Evolutionary conservation across 345 rosid genomes (phyloP).

Genomic region (Bruguiera gymnorhiza): DNA sequence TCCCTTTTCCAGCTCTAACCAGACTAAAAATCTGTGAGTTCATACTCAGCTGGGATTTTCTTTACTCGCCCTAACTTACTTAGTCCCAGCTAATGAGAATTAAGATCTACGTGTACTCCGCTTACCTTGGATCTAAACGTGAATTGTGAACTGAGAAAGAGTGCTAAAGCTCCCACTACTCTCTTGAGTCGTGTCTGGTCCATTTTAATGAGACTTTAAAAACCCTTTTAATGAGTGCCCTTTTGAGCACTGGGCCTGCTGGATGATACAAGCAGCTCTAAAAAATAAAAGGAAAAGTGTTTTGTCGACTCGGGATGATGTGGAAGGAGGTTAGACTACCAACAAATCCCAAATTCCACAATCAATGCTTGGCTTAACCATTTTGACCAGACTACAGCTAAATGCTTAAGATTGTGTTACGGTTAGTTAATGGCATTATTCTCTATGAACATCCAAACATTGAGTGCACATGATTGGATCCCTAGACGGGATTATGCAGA

Average conservation of each 20-base stretch:
- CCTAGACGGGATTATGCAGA: background rate
- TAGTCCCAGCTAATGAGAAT: slow-evolving; percentile 22
- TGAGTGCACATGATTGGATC: background rate
- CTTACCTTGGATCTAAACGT: slow-evolving; percentile 17
- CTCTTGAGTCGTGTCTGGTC: slow-evolving; percentile 16
- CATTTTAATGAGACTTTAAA: slow-evolving; percentile 6
- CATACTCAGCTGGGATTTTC: background rate
- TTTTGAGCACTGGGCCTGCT: slow-evolving; percentile 6
- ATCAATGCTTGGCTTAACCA: slow-evolving; percentile 12
- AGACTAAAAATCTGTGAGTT: background rate
- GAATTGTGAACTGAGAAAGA: slow-evolving; percentile 17
- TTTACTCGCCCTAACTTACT: background rate
- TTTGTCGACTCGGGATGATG: slow-evolving; percentile 54
- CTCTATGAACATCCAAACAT: background rate
- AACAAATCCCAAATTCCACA: slow-evolving; percentile 32
- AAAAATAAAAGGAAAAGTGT: slow-evolving; percentile 25
- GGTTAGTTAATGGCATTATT: slow-evolving; percentile 5
- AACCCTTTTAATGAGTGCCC: slow-evolving; percentile 12
- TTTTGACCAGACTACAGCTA: slow-evolving; percentile 21
- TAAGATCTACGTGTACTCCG: background rate
- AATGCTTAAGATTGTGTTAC: background rate
- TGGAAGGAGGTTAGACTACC: slow-evolving; percentile 29
- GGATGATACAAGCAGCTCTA: slow-evolving; percentile 33
- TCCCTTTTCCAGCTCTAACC: background rate
- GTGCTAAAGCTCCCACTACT: slow-evolving; percentile 16